Base-by-base conservation (phyloP, 148 eudicot genomes). In the Nyssa sinensis region DNA sequence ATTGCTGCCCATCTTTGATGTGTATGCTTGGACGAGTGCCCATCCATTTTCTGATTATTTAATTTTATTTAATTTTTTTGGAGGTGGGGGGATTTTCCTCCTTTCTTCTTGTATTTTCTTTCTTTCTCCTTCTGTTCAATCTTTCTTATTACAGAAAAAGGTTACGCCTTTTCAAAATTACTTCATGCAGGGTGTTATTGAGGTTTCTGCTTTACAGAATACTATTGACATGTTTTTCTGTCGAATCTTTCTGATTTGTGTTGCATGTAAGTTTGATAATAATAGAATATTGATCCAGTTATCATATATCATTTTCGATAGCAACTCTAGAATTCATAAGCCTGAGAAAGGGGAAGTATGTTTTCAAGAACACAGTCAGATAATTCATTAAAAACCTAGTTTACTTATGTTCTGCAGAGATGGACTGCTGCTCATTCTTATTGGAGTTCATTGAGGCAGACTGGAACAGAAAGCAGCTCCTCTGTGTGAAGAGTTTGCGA, bases 391-490 rank as follows among this genome's bases (percentile, higher is more conserved):
- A 55, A 12, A 27, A 68, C 17, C 11, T 47, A 6, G 17, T 47
- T 64, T n/a, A 47, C n/a, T 24, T 67, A 11, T 25, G 70, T 41
- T 47, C 32, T 29, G 34, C 71, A 67, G 35, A 27, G 27, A 27
- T 47, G 71, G 71, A n/a, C 24, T 27, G 34, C 57, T 24, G 4
- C 32, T 17, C 24, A 4, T 39, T 12, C 57, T 41, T 67, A 31
- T 4, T 67, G 21, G 55, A 39, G 25, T 67, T 67, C 58, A 47
- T 55, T 27, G 73, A 59, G 63, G 33, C 4, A 23, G 63, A 62
- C 73, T 37, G 41, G 30, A 49, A 55, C 32, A 7, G 31, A 35
- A 2, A 32, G 30, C 44, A 32, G 16, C 63, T n/a, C 44, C 39
- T 23, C n/a, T 34, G 19, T 60, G 66, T 21, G 10, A 37, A 24